Percentiles rank a stretch among this genome's conserved stretches.
These are phyloP conservation scores for Ophiostoma ips DNA, from an alignment of 2,329 filamentous ascomycete species.

Conservation along the genomic window DNA sequence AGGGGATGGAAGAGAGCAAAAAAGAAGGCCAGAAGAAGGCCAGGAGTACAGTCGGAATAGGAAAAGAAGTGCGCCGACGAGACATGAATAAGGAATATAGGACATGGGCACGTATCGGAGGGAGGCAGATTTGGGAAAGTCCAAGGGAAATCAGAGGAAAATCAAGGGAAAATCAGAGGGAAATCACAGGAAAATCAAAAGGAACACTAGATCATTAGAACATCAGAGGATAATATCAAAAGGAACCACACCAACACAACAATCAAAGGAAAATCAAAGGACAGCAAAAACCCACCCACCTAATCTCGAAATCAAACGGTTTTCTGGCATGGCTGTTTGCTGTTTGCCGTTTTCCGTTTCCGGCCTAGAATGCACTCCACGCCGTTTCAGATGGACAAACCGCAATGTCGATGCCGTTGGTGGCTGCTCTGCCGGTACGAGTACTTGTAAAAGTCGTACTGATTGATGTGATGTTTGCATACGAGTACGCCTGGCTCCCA, in stretches of 20 bases:
- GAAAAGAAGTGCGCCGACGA: not conserved
- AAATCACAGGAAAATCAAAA: too few species aligned
- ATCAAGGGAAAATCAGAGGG: not conserved
- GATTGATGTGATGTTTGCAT: too few species aligned
- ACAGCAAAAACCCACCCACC: not conserved
- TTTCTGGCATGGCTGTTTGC: conserved; percentile 6
- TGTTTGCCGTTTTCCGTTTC: conserved; percentile 8
- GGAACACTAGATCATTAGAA: not conserved
- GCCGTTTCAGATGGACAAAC: conserved; percentile 13
- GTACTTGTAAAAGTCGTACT: too few species aligned
- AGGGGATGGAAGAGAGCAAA: not conserved
- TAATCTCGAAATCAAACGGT: conserved; percentile 9
- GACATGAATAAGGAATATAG: not conserved
- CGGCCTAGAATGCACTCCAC: conserved; percentile 9
- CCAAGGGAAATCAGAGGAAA: not conserved
- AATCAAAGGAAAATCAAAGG: too few species aligned
- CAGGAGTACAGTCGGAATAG: not conserved
- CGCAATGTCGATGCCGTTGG: too few species aligned
- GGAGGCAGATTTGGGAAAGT: not conserved
- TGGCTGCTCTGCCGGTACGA: too few species aligned
- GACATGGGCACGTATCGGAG: too few species aligned
- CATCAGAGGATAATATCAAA: not conserved
- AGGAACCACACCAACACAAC: not conserved
- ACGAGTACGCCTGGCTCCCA: too few species aligned
- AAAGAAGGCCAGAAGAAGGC: not conserved